Base-by-base conservation (phyloP, 2,329 filamentous ascomycete genomes). In the Claviceps sp. region DNA sequence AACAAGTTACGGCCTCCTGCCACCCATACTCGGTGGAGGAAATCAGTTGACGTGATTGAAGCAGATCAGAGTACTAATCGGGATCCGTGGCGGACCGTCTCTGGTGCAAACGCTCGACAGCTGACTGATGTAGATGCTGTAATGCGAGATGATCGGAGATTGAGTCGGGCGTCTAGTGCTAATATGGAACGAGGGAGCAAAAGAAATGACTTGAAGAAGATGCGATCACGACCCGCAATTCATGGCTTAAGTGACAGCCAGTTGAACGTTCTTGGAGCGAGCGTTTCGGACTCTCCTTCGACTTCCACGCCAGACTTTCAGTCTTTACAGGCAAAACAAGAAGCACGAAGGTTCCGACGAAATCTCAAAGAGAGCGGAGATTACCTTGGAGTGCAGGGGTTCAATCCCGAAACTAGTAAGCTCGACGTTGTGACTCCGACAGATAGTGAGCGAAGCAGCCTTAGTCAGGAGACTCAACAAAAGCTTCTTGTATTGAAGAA, bases 351-450 rank as follows among this genome's bases (percentile, higher is more conserved):
- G 6, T 64, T 69, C 38, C 70, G 77, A 5, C 68, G 69, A 45
- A 70, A 61, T 42, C 66, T 80, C 51, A 76, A 73, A 55, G 70
- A 74, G 51, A 78, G 74, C 51, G 76, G 77, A 4, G 78, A 82
- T 60, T 82, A 73, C 58, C 69, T 82, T 0, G 78, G 77, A 2
- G 74, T 81, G 1, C 76, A 79, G 53, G 78, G 78, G 3, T 67
- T 76, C 50, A 81, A 82, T 58, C 78, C 78, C 0, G 65, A 70
- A 43, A 81, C 79, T 0, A 76, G 79, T 5, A 66, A 73, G 55
- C 70, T 73, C 48, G 73, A 79, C 53, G 62, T 74, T 14, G 64
- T 78, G 40, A 77, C 74, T 4, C 72, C 74, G 7, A 73, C 73
- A 2, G 67, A 69, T 14, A 76, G 72, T 54, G 73, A 72, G 1